Evolutionary conservation across 1,139 yeast species (phyloP).

Genomic region (Pichia sp.): DNA sequence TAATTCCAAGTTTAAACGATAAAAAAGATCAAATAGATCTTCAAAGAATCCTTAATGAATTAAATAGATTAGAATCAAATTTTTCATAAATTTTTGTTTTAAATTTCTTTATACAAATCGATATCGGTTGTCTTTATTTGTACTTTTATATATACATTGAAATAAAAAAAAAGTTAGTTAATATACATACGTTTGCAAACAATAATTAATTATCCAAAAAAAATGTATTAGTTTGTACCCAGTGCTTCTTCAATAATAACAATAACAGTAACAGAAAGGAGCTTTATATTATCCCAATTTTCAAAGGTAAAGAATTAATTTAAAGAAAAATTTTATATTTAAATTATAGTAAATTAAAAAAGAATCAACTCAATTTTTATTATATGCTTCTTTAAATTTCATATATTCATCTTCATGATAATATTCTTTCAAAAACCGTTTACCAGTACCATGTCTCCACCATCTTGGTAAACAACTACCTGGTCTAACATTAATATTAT

Average conservation of each 20-base stretch:
- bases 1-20: constrained; percentile 73
- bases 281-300: too few species aligned
- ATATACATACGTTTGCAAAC: too few species aligned
- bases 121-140: background rate
- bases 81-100: constrained; percentile 16
- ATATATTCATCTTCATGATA: constrained; percentile 25
- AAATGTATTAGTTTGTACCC: too few species aligned
- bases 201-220: too few species aligned
- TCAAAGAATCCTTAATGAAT: constrained; percentile 80
- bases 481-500: constrained; percentile 51
- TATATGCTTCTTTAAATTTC: constrained; percentile 1
- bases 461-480: constrained; percentile 77
- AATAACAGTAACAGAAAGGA: too few species aligned
- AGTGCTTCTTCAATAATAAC: too few species aligned
- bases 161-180: background rate
- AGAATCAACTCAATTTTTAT: background rate
- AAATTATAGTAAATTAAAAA: too few species aligned
- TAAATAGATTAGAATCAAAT: constrained; percentile 54
- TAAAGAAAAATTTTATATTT: too few species aligned
- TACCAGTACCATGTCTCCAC: constrained; percentile 74
- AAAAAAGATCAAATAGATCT: constrained; percentile 85
- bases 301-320: too few species aligned
- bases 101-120: too few species aligned
- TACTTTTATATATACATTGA: background rate
- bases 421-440: constrained; percentile 40